Base-by-base conservation (phyloP, 306 rosid genomes). In the Lathyrus tuberosus region DNA sequence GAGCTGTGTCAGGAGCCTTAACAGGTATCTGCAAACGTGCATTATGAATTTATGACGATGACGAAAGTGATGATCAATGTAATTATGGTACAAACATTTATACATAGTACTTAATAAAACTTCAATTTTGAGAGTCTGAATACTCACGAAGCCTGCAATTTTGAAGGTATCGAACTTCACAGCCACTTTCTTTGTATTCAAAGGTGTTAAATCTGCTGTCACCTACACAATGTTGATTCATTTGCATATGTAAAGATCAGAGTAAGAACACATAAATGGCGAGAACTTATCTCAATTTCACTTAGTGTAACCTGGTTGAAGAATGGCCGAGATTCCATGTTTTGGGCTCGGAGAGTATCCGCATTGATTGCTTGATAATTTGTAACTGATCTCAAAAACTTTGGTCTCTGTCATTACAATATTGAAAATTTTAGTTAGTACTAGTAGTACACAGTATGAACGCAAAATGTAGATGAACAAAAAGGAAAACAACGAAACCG, bases 241-340 rank as follows among this genome's bases (percentile, higher is more conserved):
- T 38, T 71, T 18, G 40, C 43, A 20, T 8, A 17, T 16, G 59
- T 57, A 75, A 67, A 60, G 13, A 43, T 24, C 47, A 61, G 65
- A 42, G 28, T 66, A n/a, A 72, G 42, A 67, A 61, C 48, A 10
- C 63, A 62, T 56, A 12, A 37, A 37, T 33, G 17, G 54, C 10
- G 44, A 60, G 8, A 57, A 65, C 10, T 44, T 20, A 17, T 70
- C 60, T 38, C 52, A 65, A 61, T 48, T 70, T 78, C 46, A 78
- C 42, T 61, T 43, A 15, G 69, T 28, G 14, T 82, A 78, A 83
- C 98, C 96, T 92, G 96, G 82, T 92, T 92, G 71, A 92, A 92
- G 81, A 91, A 88, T 40, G 98, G 98, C 86, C 88, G 26, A 24
- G 98, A 88, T 73, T 92, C 98, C 96, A 90, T 85, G 67, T 92